These are phyloP conservation scores for Globisporangium radiosum DNA, from an alignment of 352 stramenopile genomes.

Conservation along the genomic window DNA sequence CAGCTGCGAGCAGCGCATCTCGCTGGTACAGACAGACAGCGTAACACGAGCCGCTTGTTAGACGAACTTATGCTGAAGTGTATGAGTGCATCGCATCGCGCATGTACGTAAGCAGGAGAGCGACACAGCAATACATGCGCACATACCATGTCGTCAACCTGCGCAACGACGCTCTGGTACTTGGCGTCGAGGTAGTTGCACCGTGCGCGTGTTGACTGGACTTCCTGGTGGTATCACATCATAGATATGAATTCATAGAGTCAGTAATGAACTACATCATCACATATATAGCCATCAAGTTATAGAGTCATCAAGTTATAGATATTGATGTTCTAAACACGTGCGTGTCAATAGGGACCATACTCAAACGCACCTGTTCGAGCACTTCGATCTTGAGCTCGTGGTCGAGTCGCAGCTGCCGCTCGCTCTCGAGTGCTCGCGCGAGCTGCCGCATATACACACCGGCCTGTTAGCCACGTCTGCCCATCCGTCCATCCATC, in stretches of 20 bases:
- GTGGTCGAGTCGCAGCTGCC: slow-evolving; percentile 18
- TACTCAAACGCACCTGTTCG: slow-evolving; percentile 10
- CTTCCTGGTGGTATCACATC: slow-evolving; percentile 27
- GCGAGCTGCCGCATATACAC: slow-evolving; percentile 16
- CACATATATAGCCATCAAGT: too few relatives aligned
- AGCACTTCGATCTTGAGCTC: slow-evolving; percentile 34
- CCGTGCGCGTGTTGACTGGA: slow-evolving; percentile 26
- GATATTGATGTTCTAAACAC: background rate
- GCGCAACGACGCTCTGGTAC: slow-evolving; percentile 22
- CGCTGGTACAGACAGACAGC: too few relatives aligned
- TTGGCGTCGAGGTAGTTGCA: slow-evolving; percentile 40
- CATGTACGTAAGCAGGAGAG: too few relatives aligned
- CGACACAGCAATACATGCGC: too few relatives aligned
- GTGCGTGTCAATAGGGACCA: background rate
- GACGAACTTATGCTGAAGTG: too few relatives aligned
- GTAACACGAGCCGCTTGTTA: too few relatives aligned
- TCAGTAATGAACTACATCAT: too few relatives aligned
- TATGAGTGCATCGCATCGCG: too few relatives aligned
- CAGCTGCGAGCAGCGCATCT: too few relatives aligned
- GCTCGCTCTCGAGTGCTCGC: slow-evolving; percentile 22
- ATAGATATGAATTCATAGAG: too few relatives aligned
- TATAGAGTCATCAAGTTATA: background rate
- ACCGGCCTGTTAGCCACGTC: too few relatives aligned
- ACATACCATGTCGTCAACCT: slow-evolving; percentile 33
- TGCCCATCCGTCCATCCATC: too few relatives aligned